phyloP scores from a whole-genome alignment of 139 green algal species.

The Picochlorum sp. region DNA sequence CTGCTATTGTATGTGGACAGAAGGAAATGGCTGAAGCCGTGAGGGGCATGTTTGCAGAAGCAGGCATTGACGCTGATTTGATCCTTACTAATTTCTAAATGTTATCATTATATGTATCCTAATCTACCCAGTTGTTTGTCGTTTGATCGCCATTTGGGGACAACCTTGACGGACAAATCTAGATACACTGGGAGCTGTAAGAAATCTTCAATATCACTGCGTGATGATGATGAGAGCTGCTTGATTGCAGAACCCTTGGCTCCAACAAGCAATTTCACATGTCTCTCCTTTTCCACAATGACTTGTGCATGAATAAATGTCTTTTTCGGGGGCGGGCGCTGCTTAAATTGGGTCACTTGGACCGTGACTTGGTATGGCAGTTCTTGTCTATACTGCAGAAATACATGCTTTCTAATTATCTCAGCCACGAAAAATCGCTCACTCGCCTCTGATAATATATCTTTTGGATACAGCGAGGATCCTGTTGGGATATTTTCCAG shows the following conservation, averaged over 20 bases:
- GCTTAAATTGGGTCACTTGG: conserved; percentile 64
- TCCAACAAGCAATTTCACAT: conserved; percentile 80
- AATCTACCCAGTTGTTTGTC: conserved; percentile 2
- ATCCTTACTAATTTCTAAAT: conserved; percentile 71
- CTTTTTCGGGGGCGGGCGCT: conserved; percentile 30
- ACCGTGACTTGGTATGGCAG: conserved; percentile 83
- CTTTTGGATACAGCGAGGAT: conserved; percentile 78
- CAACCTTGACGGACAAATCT: conserved; percentile 65
- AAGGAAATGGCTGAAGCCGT: conserved; percentile 75
- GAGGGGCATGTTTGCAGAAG: conserved; percentile 42
- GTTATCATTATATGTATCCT: conserved; percentile 6
- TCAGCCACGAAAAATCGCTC: conserved; percentile 96
- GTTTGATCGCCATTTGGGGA: conserved; percentile 43
- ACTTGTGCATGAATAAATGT: conserved; percentile 25
- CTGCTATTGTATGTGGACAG: conserved; percentile 75
- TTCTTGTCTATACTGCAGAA: conserved; percentile 84
- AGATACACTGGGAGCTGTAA: conserved; percentile 66
- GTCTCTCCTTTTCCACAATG: conserved; percentile 51
- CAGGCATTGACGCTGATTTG: conserved; percentile 45
- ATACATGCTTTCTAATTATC: conserved; percentile 94
- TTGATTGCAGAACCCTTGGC: conserved; percentile 50
- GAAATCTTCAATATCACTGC: conserved; percentile 75
- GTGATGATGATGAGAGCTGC: conserved; percentile 41
- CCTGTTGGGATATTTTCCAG: conserved; percentile 58
- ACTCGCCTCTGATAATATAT: conserved; percentile 72